Conservation (phyloP, 768 basidiomycete genomes). For the Suillus subluteus region DNA sequence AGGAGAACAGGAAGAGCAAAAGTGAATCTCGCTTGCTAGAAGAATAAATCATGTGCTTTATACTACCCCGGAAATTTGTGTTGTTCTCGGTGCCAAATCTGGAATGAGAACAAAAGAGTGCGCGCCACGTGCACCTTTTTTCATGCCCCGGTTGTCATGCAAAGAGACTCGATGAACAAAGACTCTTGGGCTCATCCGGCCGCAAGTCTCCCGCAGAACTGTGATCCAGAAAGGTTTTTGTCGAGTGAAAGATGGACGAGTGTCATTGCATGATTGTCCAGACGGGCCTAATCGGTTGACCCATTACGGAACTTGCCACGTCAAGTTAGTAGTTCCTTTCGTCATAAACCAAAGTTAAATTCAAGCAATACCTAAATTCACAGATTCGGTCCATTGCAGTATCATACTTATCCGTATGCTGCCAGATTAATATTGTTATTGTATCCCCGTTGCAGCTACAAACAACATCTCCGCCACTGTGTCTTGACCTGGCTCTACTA, state of each 20-base stretch:
- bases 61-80: conserved; percentile 1
- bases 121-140: background rate
- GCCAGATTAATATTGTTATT: background rate
- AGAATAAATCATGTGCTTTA: background rate
- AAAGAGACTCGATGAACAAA: background rate
- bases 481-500: background rate
- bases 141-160: background rate
- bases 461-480: background rate
- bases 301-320: background rate
- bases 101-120: conserved; percentile 14
- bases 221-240: background rate
- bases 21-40: conserved; percentile 2
- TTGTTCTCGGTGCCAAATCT: background rate
- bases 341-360: background rate
- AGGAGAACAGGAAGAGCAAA: conserved; percentile 1
- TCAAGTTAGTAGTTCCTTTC: background rate
- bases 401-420: background rate
- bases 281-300: too few relatives aligned
- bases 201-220: background rate
- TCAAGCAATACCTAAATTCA: background rate
- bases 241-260: background rate
- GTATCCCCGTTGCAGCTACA: background rate
- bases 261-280: background rate
- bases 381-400: background rate
- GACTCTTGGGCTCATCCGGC: background rate